Base-by-base conservation (phyloP, 768 basidiomycete species). In the Suillus cothurnatus region DNA sequence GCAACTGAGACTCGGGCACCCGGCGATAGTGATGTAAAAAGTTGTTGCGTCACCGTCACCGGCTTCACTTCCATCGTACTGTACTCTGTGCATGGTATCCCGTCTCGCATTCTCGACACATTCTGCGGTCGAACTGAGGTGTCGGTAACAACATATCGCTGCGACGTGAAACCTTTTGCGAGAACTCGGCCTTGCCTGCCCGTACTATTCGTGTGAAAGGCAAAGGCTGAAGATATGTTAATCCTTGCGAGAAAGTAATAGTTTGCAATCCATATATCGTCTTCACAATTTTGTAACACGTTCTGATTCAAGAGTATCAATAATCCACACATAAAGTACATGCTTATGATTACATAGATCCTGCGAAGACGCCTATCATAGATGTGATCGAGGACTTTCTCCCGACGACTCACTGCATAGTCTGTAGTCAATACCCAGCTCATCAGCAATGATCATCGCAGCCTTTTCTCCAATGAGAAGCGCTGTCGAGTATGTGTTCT, bases 381-480 rank as follows among this genome's bases (percentile, higher is more conserved):
- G 45, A 23, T 38, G 26, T 41, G 32, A 19, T 57, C 53, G 56
- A 58, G 15, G 17, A 26, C 23, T 39, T 38, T 58, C 11, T 31
- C 4, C 11, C 31, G 6, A 21, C 19, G 11, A 53, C 5, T 6
- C 19, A 49, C 14, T 26, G 14, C n/a, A 50, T 50, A 26, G 49
- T 15, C 49, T 50, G 17, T 28, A 53, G 21, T 7, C 31, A 55
- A 80, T 76, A 3, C 78, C 78, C 9, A 81, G 63, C 34, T 87
- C 86, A 62, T 86, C 79, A 2, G 83, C 84, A 62, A 88, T 86
- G 56, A 87, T 79, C 12, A 82, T 69, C 0, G 86, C 84, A 7
- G 85, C 84, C 71, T 86, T 88, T 72, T 88, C 86, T 2, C 85
- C 86, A 55, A 88, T 73, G 19, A 71, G 72, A 14, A 81, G 61